Conservation (phyloP, 441 rosid genomes). For the Corymbia citriodora region DNA sequence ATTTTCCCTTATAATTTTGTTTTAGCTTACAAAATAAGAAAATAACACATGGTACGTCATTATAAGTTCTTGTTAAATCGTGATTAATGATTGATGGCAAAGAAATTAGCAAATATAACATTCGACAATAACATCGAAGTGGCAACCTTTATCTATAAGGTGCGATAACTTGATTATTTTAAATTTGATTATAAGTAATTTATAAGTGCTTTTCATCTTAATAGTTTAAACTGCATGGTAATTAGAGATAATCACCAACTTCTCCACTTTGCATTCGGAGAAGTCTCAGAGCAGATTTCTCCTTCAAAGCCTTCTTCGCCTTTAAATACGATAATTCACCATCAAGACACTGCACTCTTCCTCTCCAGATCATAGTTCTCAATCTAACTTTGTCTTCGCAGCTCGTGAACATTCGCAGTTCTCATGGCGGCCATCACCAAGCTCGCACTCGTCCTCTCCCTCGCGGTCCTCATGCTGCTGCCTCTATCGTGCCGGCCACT, state of each 20-base stretch:
- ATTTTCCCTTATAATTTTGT: too few relatives aligned
- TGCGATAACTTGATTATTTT: too few relatives aligned
- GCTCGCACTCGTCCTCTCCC: too few relatives aligned
- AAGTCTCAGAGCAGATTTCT: background rate
- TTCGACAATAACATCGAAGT: background rate
- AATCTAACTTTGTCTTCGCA: background rate
- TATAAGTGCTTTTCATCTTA: background rate
- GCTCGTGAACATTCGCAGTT: too few relatives aligned
- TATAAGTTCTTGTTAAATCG: background rate
- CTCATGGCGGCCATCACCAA: too few relatives aligned
- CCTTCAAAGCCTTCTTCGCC: background rate
- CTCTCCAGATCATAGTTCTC: background rate
- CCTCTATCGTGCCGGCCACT: too few relatives aligned
- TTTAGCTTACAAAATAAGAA: background rate
- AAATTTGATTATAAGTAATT: background rate
- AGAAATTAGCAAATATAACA: background rate
- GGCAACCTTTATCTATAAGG: background rate
- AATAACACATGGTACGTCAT: fast-evolving
- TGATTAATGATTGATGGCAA: background rate
- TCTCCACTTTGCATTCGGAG: background rate
- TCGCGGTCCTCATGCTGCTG: too few relatives aligned
- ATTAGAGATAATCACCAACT: background rate
- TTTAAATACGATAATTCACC: background rate
- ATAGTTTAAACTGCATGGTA: background rate
- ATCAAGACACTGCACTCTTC: background rate